phyloP scores from a whole-genome alignment of 345 rosid species.

The Linum tenue region DNA sequence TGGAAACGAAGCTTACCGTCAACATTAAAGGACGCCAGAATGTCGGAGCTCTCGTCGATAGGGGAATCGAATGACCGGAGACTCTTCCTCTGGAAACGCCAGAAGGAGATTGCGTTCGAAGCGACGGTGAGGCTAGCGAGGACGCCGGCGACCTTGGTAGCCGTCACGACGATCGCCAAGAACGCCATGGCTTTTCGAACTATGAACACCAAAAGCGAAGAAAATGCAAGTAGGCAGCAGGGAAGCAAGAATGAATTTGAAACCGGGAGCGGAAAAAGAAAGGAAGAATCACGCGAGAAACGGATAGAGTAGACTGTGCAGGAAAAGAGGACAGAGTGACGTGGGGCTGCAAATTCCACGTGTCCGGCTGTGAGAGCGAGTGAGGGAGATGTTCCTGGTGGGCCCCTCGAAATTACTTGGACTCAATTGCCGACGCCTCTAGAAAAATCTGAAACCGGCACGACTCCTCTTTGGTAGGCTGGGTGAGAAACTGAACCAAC shows the following conservation, averaged over 20 bases:
- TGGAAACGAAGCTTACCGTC: conserved; percentile 19
- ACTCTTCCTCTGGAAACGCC: conserved; percentile 51
- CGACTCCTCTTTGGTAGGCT: too few relatives aligned
- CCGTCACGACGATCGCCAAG: conserved; percentile 36
- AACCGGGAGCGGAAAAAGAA: background rate
- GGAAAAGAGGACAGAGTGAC: background rate
- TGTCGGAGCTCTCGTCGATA: conserved; percentile 60
- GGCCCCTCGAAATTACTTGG: too few relatives aligned
- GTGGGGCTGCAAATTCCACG: background rate
- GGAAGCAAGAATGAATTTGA: background rate
- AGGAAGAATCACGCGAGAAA: background rate
- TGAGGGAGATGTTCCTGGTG: background rate
- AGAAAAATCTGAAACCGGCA: too few relatives aligned
- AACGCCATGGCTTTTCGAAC: conserved; percentile 26
- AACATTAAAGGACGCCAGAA: conserved; percentile 61
- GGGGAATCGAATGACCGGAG: conserved; percentile 54
- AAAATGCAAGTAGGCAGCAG: background rate
- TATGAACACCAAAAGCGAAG: background rate
- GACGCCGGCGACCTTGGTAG: conserved; percentile 63
- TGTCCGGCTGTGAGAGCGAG: background rate
- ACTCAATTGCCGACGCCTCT: too few relatives aligned
- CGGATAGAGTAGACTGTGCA: too few relatives aligned
- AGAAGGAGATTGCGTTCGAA: conserved; percentile 63
- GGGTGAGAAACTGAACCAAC: too few relatives aligned
- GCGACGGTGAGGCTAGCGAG: conserved; percentile 58